Evolutionary conservation across 2,329 filamentous ascomycete genomes (phyloP).

Genomic region (Pseudocercospora musae): DNA sequence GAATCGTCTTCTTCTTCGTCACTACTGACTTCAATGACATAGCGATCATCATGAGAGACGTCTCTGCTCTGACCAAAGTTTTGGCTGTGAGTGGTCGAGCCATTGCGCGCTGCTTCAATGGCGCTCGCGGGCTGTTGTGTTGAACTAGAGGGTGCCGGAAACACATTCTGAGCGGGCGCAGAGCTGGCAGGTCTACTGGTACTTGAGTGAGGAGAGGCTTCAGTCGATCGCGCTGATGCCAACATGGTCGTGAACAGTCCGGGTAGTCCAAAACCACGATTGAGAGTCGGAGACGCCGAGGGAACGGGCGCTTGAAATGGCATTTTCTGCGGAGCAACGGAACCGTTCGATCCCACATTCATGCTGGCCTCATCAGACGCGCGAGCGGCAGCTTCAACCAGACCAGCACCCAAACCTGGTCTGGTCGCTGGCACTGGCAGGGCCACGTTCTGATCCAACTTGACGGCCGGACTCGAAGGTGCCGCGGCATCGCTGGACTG

Average conservation of each 20-base stretch:
- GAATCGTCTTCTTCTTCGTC: conserved; percentile 50
- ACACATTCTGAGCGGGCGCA: neutral
- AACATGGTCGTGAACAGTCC: conserved; percentile 29
- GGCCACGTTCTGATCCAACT: neutral
- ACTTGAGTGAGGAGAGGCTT: neutral
- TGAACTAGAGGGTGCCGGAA: neutral
- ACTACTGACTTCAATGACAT: conserved; percentile 85
- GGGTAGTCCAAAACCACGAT: conserved; percentile 23
- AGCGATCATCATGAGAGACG: conserved; percentile 52
- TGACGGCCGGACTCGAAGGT: conserved; percentile 5
- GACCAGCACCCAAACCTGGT: conserved; percentile 17
- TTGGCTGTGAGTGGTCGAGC: conserved; percentile 50
- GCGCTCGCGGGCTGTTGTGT: neutral
- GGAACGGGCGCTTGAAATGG: conserved; percentile 2
- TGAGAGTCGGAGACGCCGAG: conserved; percentile 13
- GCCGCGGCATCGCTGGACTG: conserved; percentile 13
- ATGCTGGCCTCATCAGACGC: neutral
- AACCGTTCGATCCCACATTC: neutral
- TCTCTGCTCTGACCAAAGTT: conserved; percentile 58
- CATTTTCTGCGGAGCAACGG: neutral
- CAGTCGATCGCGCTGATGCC: neutral
- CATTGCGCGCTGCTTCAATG: neutral
- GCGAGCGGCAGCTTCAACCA: conserved; percentile 8
- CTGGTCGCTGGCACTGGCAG: neutral
- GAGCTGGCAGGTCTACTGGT: neutral